Evolutionary conservation across 768 basidiomycete species (phyloP).

Genomic region (Neoboletus brunneissimus): DNA sequence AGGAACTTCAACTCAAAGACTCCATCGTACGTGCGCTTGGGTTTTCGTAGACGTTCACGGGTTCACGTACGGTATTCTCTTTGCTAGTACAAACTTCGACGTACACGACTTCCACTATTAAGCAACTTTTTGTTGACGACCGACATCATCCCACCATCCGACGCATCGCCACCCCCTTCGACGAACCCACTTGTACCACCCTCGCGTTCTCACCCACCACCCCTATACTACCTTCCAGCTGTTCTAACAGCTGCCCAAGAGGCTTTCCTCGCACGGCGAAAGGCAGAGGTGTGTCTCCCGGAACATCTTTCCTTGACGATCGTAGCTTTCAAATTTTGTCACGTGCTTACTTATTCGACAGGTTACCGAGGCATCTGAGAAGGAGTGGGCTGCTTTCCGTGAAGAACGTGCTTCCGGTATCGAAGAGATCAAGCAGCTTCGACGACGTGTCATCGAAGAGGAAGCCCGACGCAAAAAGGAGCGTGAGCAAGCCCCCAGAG

Average conservation of each 20-base stretch:
- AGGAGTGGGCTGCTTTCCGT: slow-evolving; percentile 65
- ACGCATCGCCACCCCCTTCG: slow-evolving; percentile 28
- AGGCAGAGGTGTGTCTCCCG: slow-evolving; percentile 51
- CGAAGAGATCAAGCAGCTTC: slow-evolving; percentile 58
- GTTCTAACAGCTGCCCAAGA: slow-evolving; percentile 68
- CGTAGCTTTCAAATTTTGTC: not conserved
- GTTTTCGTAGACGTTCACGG: not conserved
- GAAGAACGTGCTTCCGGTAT: slow-evolving; percentile 58
- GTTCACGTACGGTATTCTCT: not conserved
- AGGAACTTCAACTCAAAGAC: slow-evolving; percentile 77
- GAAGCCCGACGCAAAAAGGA: slow-evolving; percentile 47
- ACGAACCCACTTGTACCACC: slow-evolving; percentile 43
- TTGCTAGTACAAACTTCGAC: slow-evolving; percentile 69
- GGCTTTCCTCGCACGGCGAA: slow-evolving; percentile 58
- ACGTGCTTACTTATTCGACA: slow-evolving; percentile 26
- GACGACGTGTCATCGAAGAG: slow-evolving; percentile 65
- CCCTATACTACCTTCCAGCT: slow-evolving; percentile 74
- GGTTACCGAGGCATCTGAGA: slow-evolving; percentile 61
- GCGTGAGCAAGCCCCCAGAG: slow-evolving; percentile 38
- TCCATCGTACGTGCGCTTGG: slow-evolving; percentile 57
- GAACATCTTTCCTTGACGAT: not conserved
- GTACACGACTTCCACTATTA: slow-evolving; percentile 65
- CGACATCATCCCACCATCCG: slow-evolving; percentile 52
- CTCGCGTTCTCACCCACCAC: slow-evolving; percentile 68
- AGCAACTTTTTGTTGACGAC: slow-evolving; percentile 76